Percentiles rank a stretch among this genome's conserved stretches.
Conservation (phyloP, 2,329 filamentous ascomycete genomes). For the Phialemonium atrogriseum region DNA sequence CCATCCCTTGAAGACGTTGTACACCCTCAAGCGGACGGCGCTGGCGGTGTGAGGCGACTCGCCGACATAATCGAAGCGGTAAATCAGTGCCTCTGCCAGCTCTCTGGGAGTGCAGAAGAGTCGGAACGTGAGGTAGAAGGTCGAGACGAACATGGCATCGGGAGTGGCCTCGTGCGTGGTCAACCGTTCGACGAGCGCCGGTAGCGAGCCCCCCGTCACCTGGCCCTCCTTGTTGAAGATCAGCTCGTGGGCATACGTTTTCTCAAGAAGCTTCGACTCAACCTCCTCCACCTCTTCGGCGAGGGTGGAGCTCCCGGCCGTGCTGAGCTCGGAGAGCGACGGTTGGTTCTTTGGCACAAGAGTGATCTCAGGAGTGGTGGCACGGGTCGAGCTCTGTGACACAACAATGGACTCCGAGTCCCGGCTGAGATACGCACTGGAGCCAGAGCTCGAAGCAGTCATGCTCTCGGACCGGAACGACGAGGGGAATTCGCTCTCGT, state of each 20-base stretch:
- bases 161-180: slow-evolving; percentile 91
- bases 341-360: slow-evolving; percentile 47
- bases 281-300: slow-evolving; percentile 71
- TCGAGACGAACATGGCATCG: slow-evolving; percentile 83
- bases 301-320: slow-evolving; percentile 54
- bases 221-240: slow-evolving; percentile 92
- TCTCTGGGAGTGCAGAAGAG: slow-evolving; percentile 78
- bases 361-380: slow-evolving; percentile 71
- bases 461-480: slow-evolving; percentile 60
- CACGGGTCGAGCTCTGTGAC: slow-evolving; percentile 77
- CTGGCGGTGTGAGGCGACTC: slow-evolving; percentile 66
- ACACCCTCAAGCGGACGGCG: slow-evolving; percentile 82
- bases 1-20: slow-evolving; percentile 97
- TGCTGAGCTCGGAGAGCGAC: slow-evolving; percentile 61
- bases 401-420: slow-evolving; percentile 74
- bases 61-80: slow-evolving; percentile 85
- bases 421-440: slow-evolving; percentile 68
- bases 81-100: slow-evolving; percentile 74
- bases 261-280: slow-evolving; percentile 80
- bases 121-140: slow-evolving; percentile 94
- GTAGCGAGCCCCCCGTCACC: slow-evolving; percentile 84
- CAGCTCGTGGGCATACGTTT: slow-evolving; percentile 84
- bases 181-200: slow-evolving; percentile 86
- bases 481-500: slow-evolving; percentile 41
- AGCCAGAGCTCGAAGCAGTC: slow-evolving; percentile 68